Evolutionary conservation across 2,329 filamentous ascomycete genomes (phyloP).

Genomic region (Allantophomopsis cytisporea): DNA sequence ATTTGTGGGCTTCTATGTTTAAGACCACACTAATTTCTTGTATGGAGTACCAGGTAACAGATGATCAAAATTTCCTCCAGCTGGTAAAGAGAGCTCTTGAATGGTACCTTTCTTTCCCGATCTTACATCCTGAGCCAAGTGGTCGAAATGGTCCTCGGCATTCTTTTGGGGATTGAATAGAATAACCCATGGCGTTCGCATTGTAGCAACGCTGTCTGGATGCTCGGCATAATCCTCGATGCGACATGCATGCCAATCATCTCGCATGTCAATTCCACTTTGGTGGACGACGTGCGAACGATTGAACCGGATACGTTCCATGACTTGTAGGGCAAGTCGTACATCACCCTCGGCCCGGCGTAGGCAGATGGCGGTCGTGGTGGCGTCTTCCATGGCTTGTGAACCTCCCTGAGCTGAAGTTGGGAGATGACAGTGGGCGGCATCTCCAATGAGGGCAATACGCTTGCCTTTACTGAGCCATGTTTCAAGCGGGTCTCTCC

Average conservation of each 20-base stretch:
- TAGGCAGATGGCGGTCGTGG: conserved; percentile 21
- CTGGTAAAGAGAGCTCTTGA: no score
- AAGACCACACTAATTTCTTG: no score
- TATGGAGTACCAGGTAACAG: no score
- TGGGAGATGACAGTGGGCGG: conserved; percentile 24
- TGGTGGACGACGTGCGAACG: background rate
- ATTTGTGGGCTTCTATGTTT: no score
- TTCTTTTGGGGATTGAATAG: no score
- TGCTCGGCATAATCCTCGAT: no score
- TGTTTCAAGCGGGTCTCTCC: conserved; percentile 14
- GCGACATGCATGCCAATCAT: background rate
- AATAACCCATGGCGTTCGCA: no score
- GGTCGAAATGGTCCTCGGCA: no score
- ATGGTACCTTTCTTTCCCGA: no score
- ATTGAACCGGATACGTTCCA: background rate
- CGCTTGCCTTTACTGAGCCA: conserved; percentile 13
- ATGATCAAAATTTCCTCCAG: no score
- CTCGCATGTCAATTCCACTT: background rate
- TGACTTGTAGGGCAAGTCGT: background rate
- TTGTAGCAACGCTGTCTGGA: no score
- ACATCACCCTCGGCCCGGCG: background rate
- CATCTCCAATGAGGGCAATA: conserved; percentile 22
- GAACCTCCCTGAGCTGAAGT: conserved; percentile 22
- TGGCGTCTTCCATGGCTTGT: conserved; percentile 24
- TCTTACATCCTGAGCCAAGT: no score